These are phyloP conservation scores for Sugiyamaella novakii DNA, from an alignment of 1,139 yeast genomes.

Conservation along the genomic window DNA sequence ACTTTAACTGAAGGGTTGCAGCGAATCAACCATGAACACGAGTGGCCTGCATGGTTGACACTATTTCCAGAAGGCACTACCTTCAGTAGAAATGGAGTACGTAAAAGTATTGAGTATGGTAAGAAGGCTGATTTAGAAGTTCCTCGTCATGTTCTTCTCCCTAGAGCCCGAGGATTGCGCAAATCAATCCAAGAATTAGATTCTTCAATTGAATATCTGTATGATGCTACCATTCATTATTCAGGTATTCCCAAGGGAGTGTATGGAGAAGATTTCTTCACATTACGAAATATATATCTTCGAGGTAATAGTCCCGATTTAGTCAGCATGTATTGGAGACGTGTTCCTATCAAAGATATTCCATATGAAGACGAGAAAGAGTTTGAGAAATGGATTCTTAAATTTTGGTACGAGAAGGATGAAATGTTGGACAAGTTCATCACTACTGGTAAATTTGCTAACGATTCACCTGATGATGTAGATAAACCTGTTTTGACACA, in stretches of 20 bases:
- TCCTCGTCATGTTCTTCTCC: conserved; percentile 69
- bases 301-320: conserved; percentile 70
- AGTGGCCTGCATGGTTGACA: conserved; percentile 54
- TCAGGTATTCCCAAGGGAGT: conserved; percentile 62
- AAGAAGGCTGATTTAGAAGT: conserved; percentile 47
- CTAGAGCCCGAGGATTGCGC: conserved; percentile 79
- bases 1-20: conserved; percentile 58
- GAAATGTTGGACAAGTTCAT: conserved; percentile 61
- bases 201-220: conserved; percentile 64
- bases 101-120: conserved; percentile 60
- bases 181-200: conserved; percentile 62
- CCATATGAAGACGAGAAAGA: conserved; percentile 58
- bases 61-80: conserved; percentile 97
- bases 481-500: conserved; percentile 24
- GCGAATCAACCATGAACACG: conserved; percentile 48
- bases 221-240: conserved; percentile 85
- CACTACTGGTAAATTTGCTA: conserved; percentile 56
- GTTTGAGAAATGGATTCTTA: conserved; percentile 76
- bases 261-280: conserved; percentile 77
- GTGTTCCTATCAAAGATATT: conserved; percentile 60
- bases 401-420: conserved; percentile 83
- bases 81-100: conserved; percentile 64
- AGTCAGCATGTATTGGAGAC: conserved; percentile 65
- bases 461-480: conserved; percentile 25
- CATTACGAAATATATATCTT: conserved; percentile 64